phyloP scores from a whole-genome alignment of 768 basidiomycete genomes.

The Suillus variegatus region DNA sequence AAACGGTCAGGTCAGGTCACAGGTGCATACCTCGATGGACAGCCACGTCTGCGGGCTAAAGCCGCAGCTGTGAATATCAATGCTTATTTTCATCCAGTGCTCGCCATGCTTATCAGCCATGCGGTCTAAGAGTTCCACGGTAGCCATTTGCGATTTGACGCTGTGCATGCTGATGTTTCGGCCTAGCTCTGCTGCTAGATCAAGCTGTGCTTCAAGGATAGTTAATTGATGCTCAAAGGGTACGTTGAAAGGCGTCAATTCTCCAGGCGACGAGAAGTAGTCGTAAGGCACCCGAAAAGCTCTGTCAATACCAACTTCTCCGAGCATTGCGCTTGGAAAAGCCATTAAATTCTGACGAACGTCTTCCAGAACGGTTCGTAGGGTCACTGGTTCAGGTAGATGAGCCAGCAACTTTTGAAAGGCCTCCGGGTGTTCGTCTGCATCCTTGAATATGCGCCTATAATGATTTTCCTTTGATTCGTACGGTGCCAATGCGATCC shows the following conservation, averaged over 20 bases:
- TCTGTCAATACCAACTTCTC: conserved; percentile 92
- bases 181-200: conserved; percentile 76
- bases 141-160: conserved; percentile 73
- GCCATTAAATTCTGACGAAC: conserved; percentile 59
- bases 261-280: conserved; percentile 47
- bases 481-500: conserved; percentile 52
- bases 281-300: conserved; percentile 71
- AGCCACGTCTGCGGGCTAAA: conserved; percentile 76
- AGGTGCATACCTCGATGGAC: conserved; percentile 66
- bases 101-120: conserved; percentile 60
- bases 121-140: conserved; percentile 61
- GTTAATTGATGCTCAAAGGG: conserved; percentile 79
- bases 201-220: conserved; percentile 82
- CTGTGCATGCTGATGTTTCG: conserved; percentile 88
- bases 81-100: conserved; percentile 65
- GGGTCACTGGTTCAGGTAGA: conserved; percentile 73
- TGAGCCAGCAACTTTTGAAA: conserved; percentile 59
- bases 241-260: conserved; percentile 75
- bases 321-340: conserved; percentile 78
- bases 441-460: conserved; percentile 59
- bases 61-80: conserved; percentile 92
- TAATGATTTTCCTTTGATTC: conserved; percentile 76
- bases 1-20: not conserved
- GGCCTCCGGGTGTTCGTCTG: conserved; percentile 33
- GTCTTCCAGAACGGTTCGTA: conserved; percentile 58